Base-by-base conservation (phyloP, 345 rosid genomes). In the Lumnitzera littorea region DNA sequence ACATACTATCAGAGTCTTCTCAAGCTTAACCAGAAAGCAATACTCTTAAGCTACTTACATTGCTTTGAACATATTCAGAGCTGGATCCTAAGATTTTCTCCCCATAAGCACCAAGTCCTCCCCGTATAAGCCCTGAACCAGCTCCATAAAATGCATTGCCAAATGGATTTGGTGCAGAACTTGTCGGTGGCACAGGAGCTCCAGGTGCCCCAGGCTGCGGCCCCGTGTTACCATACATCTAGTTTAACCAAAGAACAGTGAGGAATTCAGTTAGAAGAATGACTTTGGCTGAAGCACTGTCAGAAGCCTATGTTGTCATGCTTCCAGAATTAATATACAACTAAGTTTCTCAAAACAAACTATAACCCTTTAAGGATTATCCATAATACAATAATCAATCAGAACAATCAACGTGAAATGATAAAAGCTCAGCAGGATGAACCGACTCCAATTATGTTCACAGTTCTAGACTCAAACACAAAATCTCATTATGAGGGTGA, bases 31-130 rank as follows among this genome's bases (percentile, higher is more conserved):
- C 43, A 36, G 43, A 36, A 7, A 5, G 43, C 43, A 7, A 36
- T 36, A 36, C 43, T 36, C 43, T 36, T 9, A 36, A 36, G 43
- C 43, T 13, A 69, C 98, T 88, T 76, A 94, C 99, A 76, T 94
- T 94, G 76, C 99, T 91, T 82, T 92, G 98, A 67, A 94, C 97
- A 61, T 90, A 94, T 71, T 94, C 99, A 49, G 97, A 88, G 67
- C 97, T 90, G 5, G 97, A 86, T 15, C 99, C 97, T 13, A 94
- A 72, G 61, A 91, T 82, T 69, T 81, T 91, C 78, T 81, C 99
- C 17, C 97, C 96, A 61, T 91, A 94, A 29, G 96, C 99, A 55
- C 97, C 97, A 63, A 91, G 74, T 43, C 99, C 99, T 62, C 95
- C 87, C 36, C 80, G 75, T 60, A 94, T 87, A 57, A 94, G 80